A percentile compares a stretch with the other conserved stretches of the same genome.
Evolutionary conservation across 1,284 basidiomycete genomes (phyloP).

Genomic region (Melampsora larici-populina): DNA sequence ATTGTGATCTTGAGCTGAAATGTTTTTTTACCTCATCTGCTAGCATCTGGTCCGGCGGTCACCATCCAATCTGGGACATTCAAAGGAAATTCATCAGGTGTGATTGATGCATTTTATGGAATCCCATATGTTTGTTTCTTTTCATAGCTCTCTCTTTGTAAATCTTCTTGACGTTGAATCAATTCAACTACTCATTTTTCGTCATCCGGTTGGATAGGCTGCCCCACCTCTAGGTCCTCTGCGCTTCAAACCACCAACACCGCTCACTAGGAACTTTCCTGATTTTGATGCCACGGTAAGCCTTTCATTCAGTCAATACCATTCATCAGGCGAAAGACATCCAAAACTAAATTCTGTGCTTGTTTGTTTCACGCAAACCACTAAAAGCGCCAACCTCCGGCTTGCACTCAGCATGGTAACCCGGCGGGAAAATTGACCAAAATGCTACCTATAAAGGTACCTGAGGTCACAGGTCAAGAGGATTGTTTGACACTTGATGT

Average conservation of each 20-base stretch:
- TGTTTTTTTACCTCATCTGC: background rate
- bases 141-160: background rate
- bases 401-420: too few relatives aligned
- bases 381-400: too few relatives aligned
- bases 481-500: too few relatives aligned
- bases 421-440: too few relatives aligned
- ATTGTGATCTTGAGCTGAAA: background rate
- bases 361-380: too few relatives aligned
- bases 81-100: background rate
- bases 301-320: background rate
- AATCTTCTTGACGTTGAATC: background rate
- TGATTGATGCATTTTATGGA: slow-evolving; percentile 15
- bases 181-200: too few relatives aligned
- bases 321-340: too few relatives aligned
- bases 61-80: background rate
- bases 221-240: slow-evolving; percentile 31
- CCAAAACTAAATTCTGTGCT: too few relatives aligned
- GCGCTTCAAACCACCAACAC: slow-evolving; percentile 10
- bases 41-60: background rate
- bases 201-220: background rate
- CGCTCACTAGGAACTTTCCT: slow-evolving; percentile 19
- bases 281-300: slow-evolving; percentile 26
- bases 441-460: too few relatives aligned
- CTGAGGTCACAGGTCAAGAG: too few relatives aligned
- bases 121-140: slow-evolving; percentile 20